Percentiles rank a stretch among this genome's conserved stretches.
phyloP scores from a whole-genome alignment of 352 stramenopile species.

The Pythium pyrilobum region DNA sequence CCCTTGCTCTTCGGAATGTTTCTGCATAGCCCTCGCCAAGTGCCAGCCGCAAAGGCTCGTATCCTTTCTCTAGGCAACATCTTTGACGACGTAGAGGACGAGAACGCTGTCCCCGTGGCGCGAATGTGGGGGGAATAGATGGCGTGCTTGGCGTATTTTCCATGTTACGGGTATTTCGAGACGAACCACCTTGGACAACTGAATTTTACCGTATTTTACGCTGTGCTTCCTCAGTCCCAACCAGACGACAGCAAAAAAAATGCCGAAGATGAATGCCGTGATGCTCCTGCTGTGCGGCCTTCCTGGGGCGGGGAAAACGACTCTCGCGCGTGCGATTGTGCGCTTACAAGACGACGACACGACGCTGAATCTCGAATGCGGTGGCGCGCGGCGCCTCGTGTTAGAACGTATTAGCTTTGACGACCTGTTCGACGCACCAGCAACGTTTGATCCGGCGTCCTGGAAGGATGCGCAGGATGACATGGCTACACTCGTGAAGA shows the following conservation, averaged over 20 bases:
- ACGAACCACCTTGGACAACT: too few species aligned
- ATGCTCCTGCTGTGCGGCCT: slow-evolving; percentile 61
- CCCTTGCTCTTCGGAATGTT: neutral
- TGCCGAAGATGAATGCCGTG: slow-evolving; percentile 3
- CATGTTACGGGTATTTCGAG: too few species aligned
- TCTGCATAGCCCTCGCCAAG: neutral
- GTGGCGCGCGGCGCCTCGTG: neutral
- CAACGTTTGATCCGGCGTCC: slow-evolving; percentile 33
- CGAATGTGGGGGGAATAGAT: slow-evolving; percentile 14
- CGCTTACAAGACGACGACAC: neutral
- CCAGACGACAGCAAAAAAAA: neutral
- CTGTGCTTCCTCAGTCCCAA: too few species aligned
- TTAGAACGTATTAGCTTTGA: slow-evolving; percentile 52
- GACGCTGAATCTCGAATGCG: neutral
- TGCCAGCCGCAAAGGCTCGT: slow-evolving; percentile 1
- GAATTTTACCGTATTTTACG: too few species aligned
- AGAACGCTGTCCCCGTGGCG: slow-evolving; percentile 8
- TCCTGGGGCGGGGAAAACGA: slow-evolving; percentile 67
- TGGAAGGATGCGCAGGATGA: slow-evolving; percentile 52
- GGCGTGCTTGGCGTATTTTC: too few species aligned
- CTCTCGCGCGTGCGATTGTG: slow-evolving; percentile 31
- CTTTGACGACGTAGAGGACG: slow-evolving; percentile 14
- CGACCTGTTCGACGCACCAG: slow-evolving; percentile 30
- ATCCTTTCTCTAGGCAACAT: slow-evolving; percentile 20
- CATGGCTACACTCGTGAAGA: slow-evolving; percentile 33